Base-by-base conservation (phyloP, 2,329 filamentous ascomycete species). In the Neofusicoccum sp. region DNA sequence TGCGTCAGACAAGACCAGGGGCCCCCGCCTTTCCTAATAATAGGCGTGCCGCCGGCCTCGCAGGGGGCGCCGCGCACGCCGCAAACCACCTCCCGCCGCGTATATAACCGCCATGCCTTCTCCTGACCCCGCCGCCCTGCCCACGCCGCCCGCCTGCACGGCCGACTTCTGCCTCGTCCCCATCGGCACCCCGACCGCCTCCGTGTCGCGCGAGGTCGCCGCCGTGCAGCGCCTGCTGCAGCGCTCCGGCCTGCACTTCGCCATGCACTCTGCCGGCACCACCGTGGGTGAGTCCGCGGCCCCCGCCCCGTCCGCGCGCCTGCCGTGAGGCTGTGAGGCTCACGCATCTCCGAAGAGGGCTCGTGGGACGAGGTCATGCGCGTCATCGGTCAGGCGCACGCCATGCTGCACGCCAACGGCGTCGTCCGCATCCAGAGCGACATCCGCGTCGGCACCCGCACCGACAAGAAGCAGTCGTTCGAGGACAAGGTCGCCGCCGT, bases 161-260 rank as follows among this genome's bases (percentile, higher is more conserved):
- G 93, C 89, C 61, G 93, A 97, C 77, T 96, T 97, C 74, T 97
- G 93, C 75, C 81, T 97, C 66, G 89, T 97, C 63, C 93, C 93
- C 1, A 88, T 98, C 49, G 79, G 79, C 62, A 82, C 79, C 9
- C 76, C 78, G 3, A 78, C 77, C 1, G 78, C 79, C 2, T 79
- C 76, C 6, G 79, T 82, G n/a, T 79, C 78, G 6, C 74, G 76
- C 59, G 90, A 98, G 73, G 87, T 99, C 31, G 93, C 93, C 34
- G 87, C 89, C 64, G 91, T 98, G 38, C 93, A 98, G 78, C 86
- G 88, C 61, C 82, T 98, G 36, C 83, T 99, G 68, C 86, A 89
- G 75, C 86, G 85, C 58, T 95, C 89, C 67, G 91, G 91, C 1
- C 75, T 98, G 64, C 87, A 86, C 65, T 93, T 93, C 73, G 87